A percentile compares a stretch with the other conserved stretches of the same genome.
phyloP scores from a whole-genome alignment of 345 rosid genomes.

The Hypericum androsaemum region DNA sequence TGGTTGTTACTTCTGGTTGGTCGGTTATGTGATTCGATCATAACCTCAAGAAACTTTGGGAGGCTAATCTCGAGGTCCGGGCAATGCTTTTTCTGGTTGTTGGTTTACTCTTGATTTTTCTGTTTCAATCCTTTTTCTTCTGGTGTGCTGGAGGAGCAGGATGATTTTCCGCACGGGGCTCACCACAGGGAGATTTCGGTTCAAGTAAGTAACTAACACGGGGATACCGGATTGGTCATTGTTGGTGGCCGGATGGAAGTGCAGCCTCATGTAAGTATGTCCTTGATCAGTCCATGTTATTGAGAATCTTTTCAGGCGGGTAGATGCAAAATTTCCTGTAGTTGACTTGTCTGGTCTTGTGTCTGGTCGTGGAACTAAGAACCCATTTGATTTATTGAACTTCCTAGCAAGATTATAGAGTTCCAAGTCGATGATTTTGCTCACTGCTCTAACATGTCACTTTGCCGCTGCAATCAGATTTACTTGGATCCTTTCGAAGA shows the following conservation, averaged over 20 bases:
- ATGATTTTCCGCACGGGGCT: conserved; percentile 83
- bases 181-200: conserved; percentile 83
- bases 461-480: conserved; percentile 28
- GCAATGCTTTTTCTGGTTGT: not conserved
- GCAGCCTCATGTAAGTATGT: conserved; percentile 92
- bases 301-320: too few relatives aligned
- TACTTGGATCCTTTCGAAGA: conserved; percentile 86
- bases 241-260: conserved; percentile 96
- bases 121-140: not conserved
- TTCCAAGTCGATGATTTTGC: not conserved
- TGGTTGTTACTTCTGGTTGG: conserved; percentile 96
- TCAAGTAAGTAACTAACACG: conserved; percentile 78
- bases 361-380: too few relatives aligned
- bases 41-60: conserved; percentile 91
- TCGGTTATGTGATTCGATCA: conserved; percentile 95
- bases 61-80: conserved; percentile 71
- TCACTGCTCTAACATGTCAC: conserved; percentile 7
- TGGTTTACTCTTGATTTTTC: not conserved
- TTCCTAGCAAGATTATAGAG: too few relatives aligned
- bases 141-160: conserved; percentile 31
- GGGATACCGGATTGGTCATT: conserved; percentile 74
- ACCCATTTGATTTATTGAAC: too few relatives aligned
- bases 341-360: too few relatives aligned
- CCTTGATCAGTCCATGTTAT: too few relatives aligned
- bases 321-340: too few relatives aligned